A percentile compares a stretch with the other conserved stretches of the same genome.
phyloP scores from a whole-genome alignment of 2,329 filamentous ascomycete genomes.

The Amylocarpus encephaloides region DNA sequence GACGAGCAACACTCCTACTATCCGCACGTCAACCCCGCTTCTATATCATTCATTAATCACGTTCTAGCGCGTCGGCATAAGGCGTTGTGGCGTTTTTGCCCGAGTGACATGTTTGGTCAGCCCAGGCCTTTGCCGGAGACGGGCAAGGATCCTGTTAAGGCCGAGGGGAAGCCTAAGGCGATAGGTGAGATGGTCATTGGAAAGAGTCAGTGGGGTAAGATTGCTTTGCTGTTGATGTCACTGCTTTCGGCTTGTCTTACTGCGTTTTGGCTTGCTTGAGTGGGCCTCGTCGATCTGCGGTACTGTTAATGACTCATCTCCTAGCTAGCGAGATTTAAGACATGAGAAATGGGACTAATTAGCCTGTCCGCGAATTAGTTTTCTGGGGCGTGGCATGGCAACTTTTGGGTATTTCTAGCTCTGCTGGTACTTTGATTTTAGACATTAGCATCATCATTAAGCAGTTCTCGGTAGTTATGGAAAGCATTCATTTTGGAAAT shows the following conservation, averaged over 20 bases:
- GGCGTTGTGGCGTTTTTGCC: slow-evolving; percentile 28
- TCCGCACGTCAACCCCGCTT: slow-evolving; percentile 18
- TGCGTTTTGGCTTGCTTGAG: background rate
- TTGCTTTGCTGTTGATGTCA: background rate
- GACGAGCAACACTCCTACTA: slow-evolving; percentile 17
- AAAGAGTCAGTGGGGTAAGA: background rate
- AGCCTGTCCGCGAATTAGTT: too few relatives aligned
- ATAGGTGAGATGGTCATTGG: background rate
- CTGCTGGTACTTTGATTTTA: too few relatives aligned
- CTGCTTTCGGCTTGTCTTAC: background rate
- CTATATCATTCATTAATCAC: slow-evolving; percentile 24
- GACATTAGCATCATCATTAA: too few relatives aligned
- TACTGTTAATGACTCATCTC: too few relatives aligned
- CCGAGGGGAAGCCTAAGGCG: too few relatives aligned
- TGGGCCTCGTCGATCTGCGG: too few relatives aligned
- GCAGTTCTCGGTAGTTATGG: too few relatives aligned
- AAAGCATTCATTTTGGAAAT: too few relatives aligned
- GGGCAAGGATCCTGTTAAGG: background rate
- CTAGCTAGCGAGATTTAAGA: too few relatives aligned
- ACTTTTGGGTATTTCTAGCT: too few relatives aligned
- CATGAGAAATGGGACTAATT: too few relatives aligned
- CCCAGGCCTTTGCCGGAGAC: background rate
- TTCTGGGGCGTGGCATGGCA: too few relatives aligned
- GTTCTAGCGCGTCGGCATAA: slow-evolving; percentile 20
- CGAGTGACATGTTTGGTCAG: slow-evolving; percentile 25